Evolutionary conservation across 345 rosid species (phyloP), one percentile per base, ranked within the genome.

Genomic region (Heritiera littoralis): DNA sequence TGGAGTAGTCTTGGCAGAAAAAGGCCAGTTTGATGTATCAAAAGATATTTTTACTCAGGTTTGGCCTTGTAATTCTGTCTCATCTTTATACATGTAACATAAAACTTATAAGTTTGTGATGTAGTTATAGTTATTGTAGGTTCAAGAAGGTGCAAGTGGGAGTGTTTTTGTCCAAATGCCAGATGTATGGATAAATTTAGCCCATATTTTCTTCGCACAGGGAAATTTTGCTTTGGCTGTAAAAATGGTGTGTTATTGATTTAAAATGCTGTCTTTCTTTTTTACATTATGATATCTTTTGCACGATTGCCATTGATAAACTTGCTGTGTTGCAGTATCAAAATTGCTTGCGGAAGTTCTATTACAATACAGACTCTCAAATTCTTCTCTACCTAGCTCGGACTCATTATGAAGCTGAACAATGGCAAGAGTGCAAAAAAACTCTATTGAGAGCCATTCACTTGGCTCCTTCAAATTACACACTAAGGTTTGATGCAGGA

Each of bases 391-490:
- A 96, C 86, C 74, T 96, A 76, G 99, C 99, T 51, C 95, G 98
- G 75, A 96, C 97, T 58, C 92, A 94, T 87, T 94, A 94, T 86
- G 99, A 96, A 90, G 99, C 99, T 81, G 99, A 96, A 86, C 97
- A 96, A 79, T 96, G 99, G 99, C 99, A 94, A 89, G 99, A 96
- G 73, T 96, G 99, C 97, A 96, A 94, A 88, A 96, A 90, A 88
- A 88, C 97, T 72, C 83, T 96, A 58, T 81, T 92, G 75, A 91
- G 97, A 87, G 98, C 97, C 77, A 96, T 96, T 86, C 99, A 96
- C 81, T 87, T 94, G 83, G 78, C 97, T 79, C 99, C 99, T 67
- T 91, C 98, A 74, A 96, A 96, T 87, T 96, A 94, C 79, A 90
- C 92, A 17, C 83, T 96, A 83, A 90, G 97, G 85, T 96, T 96